Percentiles rank a stretch among this genome's conserved stretches.
phyloP scores from a whole-genome alignment of 2,329 filamentous ascomycete genomes.

The Ploettnerulaceae sp. region DNA sequence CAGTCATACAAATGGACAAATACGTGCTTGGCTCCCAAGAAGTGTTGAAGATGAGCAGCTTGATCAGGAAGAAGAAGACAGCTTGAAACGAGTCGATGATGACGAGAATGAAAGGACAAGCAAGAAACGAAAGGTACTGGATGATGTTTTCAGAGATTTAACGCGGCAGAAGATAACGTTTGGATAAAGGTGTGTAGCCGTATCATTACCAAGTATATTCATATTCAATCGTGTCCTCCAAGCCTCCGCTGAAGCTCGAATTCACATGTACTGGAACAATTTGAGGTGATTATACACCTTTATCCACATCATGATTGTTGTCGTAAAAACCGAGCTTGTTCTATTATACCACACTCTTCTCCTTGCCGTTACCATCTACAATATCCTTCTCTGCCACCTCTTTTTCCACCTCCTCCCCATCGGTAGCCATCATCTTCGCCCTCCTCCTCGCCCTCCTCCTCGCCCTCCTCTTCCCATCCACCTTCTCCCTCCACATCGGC shows the following conservation, averaged over 20 bases:
- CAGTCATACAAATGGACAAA: constrained; percentile 77
- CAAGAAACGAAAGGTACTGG: constrained; percentile 71
- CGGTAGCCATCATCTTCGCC: constrained; percentile 15
- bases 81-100: constrained; percentile 38
- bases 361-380: constrained; percentile 10
- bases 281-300: too few species aligned
- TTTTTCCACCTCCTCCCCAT: constrained; percentile 2
- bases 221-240: too few species aligned
- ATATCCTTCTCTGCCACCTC: neutral
- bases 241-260: too few species aligned
- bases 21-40: constrained; percentile 70
- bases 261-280: too few species aligned
- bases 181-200: too few species aligned
- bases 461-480: constrained; percentile 45
- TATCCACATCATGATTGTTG: too few species aligned
- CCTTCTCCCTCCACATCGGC: constrained; percentile 37
- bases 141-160: constrained; percentile 74
- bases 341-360: constrained; percentile 17
- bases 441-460: constrained; percentile 34
- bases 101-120: constrained; percentile 47
- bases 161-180: constrained; percentile 69
- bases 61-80: constrained; percentile 41
- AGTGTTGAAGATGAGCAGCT: constrained; percentile 48
- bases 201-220: too few species aligned
- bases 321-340: too few species aligned